Evolutionary conservation across 352 stramenopile genomes (phyloP).

Genomic region (Phytophthora meadii): DNA sequence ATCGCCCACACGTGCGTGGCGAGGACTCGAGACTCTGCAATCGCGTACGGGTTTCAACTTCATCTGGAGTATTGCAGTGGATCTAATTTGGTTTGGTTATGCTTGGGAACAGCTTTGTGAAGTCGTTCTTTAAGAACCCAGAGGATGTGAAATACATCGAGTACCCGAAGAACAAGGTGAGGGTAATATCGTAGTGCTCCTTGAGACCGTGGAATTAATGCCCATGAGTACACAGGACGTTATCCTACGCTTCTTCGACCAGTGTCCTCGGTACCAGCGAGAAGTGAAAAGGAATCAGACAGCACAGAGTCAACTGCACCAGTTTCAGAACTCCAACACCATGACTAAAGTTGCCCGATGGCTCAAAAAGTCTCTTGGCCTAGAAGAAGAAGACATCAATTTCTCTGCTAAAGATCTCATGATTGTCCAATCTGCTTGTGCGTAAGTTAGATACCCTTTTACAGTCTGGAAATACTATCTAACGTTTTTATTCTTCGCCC

Average conservation of each 20-base stretch:
- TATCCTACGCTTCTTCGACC: constrained; percentile 68
- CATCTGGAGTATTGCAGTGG: background rate
- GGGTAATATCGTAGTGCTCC: background rate
- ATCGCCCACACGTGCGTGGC: constrained; percentile 60
- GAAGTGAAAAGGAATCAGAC: constrained; percentile 57
- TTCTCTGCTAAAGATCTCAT: constrained; percentile 43
- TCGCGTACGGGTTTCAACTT: constrained; percentile 41
- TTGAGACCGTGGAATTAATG: background rate
- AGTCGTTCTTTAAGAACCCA: constrained; percentile 60
- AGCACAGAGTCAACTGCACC: constrained; percentile 30
- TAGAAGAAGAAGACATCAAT: constrained; percentile 28
- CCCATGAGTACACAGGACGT: constrained; percentile 33
- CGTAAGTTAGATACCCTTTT: constrained; percentile 27
- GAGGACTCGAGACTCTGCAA: constrained; percentile 65
- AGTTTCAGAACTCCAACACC: constrained; percentile 41
- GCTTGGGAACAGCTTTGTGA: constrained; percentile 46
- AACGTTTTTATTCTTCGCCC: background rate
- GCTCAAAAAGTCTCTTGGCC: constrained; percentile 32
- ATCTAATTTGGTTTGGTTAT: background rate
- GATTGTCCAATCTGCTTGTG: constrained; percentile 50
- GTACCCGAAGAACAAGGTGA: constrained; percentile 41
- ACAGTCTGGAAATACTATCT: background rate
- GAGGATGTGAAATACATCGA: constrained; percentile 52
- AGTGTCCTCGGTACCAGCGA: constrained; percentile 55
- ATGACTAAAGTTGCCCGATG: constrained; percentile 18